Evolutionary conservation across 371 early-diverging fungal genomes (phyloP).

Genomic region (Saksenaea vasiformis): DNA sequence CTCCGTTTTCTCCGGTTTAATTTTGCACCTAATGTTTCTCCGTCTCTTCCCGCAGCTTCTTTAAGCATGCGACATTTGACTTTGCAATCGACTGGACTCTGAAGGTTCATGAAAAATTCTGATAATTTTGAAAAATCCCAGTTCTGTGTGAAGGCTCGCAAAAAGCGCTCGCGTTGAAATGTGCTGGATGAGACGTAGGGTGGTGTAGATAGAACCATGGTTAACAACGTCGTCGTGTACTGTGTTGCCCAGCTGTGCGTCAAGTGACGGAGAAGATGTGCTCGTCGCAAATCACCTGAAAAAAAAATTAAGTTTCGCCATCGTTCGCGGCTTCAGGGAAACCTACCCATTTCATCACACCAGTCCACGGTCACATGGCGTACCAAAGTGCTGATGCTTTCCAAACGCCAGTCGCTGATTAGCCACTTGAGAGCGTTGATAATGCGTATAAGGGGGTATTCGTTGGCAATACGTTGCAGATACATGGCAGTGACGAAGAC

Average conservation of each 20-base stretch:
- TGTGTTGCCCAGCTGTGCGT: constrained; percentile 65
- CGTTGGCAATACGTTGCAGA: constrained; percentile 73
- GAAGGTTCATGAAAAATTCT: constrained; percentile 75
- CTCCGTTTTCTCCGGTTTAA: constrained; percentile 27
- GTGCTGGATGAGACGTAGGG: constrained; percentile 35
- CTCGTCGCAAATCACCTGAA: constrained; percentile 55
- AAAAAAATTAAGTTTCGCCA: constrained; percentile 2
- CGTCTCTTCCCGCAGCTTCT: constrained; percentile 62
- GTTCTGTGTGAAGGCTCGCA: constrained; percentile 67
- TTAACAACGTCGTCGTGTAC: constrained; percentile 53
- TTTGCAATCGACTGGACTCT: constrained; percentile 67
- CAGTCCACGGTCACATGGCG: constrained; percentile 72
- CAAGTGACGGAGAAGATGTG: constrained; percentile 53
- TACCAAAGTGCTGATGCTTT: constrained; percentile 64
- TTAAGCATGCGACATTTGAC: constrained; percentile 76
- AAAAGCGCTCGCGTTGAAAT: constrained; percentile 58
- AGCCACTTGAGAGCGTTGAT: constrained; percentile 75
- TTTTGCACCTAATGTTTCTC: constrained; percentile 43
- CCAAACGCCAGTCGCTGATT: constrained; percentile 69
- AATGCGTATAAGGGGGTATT: constrained; percentile 70
- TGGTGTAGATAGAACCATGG: constrained; percentile 42
- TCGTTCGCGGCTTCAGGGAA: background rate
- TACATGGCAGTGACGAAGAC: constrained; percentile 71
- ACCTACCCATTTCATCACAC: constrained; percentile 42
- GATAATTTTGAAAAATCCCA: constrained; percentile 81